Evolutionary conservation across 495 filamentous ascomycete genomes (phyloP).

Genomic region (Penicillium atrosanguineum): DNA sequence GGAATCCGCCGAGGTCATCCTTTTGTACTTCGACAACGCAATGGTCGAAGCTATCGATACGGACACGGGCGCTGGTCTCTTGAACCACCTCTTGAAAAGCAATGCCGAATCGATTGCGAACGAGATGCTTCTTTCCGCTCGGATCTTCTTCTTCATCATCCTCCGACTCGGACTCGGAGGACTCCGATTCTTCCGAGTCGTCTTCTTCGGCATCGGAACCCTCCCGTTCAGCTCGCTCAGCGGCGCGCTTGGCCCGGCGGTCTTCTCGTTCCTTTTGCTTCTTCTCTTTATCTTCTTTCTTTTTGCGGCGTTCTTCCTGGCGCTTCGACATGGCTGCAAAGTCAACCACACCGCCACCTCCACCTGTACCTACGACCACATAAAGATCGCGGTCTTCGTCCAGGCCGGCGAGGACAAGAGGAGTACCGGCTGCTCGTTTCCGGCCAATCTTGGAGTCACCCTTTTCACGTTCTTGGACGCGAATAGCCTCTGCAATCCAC

Average conservation of each 20-base stretch:
- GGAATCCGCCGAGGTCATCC: constrained; percentile 87
- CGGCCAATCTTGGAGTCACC: constrained; percentile 67
- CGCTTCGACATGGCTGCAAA: constrained; percentile 61
- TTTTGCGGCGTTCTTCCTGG: constrained; percentile 60
- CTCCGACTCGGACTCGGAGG: constrained; percentile 54
- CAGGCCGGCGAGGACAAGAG: constrained; percentile 83
- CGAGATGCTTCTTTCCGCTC: constrained; percentile 57
- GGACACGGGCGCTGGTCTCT: constrained; percentile 84
- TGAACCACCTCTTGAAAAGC: constrained; percentile 94
- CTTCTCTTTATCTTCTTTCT: constrained; percentile 55
- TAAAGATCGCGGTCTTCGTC: constrained; percentile 89
- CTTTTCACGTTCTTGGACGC: constrained; percentile 79
- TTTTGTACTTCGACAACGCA: constrained; percentile 96
- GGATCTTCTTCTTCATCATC: constrained; percentile 62
- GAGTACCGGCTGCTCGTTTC: constrained; percentile 58
- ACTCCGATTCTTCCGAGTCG: constrained; percentile 60
- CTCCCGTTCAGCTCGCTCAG: constrained; percentile 44
- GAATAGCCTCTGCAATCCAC: constrained; percentile 91
- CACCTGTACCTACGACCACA: constrained; percentile 85
- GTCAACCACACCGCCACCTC: constrained; percentile 62
- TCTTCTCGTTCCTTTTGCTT: constrained; percentile 63
- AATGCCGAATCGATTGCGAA: constrained; percentile 84
- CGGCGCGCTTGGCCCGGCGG: constrained; percentile 47
- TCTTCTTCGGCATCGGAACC: constrained; percentile 58
- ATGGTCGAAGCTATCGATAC: constrained; percentile 96